Conservation (phyloP, 306 rosid species). For the Argentina anserina region DNA sequence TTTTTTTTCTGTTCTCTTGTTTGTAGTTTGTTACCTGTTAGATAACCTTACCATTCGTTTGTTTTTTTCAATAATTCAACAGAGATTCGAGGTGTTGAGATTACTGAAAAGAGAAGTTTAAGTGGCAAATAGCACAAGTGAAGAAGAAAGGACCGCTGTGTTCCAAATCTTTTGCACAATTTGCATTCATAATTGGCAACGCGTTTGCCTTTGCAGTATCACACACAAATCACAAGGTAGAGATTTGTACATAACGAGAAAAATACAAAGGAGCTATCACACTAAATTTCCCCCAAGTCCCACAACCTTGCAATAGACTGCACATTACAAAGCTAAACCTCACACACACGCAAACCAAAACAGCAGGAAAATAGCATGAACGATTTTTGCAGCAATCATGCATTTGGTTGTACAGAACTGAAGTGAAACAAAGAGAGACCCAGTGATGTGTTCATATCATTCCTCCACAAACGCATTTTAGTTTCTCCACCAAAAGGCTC, state of each 20-base stretch:
- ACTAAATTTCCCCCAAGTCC: background rate
- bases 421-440: background rate
- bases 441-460: background rate
- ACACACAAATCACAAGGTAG: background rate
- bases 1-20: too few species aligned
- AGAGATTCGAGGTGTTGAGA: too few species aligned
- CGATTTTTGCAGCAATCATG: background rate
- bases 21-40: too few species aligned
- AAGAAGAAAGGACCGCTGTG: background rate
- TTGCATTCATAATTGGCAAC: too few species aligned
- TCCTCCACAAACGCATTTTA: background rate
- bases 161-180: background rate
- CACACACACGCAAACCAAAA: background rate
- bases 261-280: background rate
- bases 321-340: background rate
- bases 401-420: background rate
- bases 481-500: background rate
- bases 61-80: too few species aligned
- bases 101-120: too few species aligned
- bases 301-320: background rate
- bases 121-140: too few species aligned
- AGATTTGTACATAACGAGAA: background rate
- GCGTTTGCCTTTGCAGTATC: too few species aligned
- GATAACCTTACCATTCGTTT: too few species aligned
- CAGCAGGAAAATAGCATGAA: background rate